Evolutionary conservation across 2,329 filamentous ascomycete species (phyloP).

Genomic region (Dothiorella sarmentorum): DNA sequence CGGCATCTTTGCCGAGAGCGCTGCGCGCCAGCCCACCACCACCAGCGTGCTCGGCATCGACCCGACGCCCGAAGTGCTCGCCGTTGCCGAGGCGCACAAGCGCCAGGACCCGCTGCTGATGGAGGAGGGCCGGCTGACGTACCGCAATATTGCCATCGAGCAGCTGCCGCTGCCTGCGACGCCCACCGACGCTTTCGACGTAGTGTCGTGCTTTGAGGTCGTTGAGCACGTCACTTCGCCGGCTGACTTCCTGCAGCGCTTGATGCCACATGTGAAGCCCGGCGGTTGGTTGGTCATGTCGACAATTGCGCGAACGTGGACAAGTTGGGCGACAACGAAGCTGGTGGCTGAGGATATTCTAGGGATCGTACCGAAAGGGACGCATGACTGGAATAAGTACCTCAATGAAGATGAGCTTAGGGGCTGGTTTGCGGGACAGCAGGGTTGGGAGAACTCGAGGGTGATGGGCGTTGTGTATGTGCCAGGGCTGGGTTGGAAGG

Average conservation of each 20-base stretch:
- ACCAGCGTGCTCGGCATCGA: slow-evolving; percentile 71
- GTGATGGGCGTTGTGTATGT: slow-evolving; percentile 86
- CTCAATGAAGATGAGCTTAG: slow-evolving; percentile 78
- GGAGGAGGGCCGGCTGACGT: slow-evolving; percentile 57
- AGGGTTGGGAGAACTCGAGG: slow-evolving; percentile 43
- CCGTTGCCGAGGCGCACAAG: slow-evolving; percentile 73
- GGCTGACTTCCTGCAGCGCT: slow-evolving; percentile 66
- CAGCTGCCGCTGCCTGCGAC: slow-evolving; percentile 46
- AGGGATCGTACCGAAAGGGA: slow-evolving; percentile 84
- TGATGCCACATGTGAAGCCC: slow-evolving; percentile 74
- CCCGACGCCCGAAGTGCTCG: slow-evolving; percentile 69
- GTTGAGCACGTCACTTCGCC: slow-evolving; percentile 86
- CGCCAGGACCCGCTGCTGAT: slow-evolving; percentile 67
- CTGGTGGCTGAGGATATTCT: slow-evolving; percentile 84
- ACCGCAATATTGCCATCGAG: slow-evolving; percentile 76
- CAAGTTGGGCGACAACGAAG: slow-evolving; percentile 89
- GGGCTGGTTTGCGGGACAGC: slow-evolving; percentile 43
- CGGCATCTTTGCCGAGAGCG: slow-evolving; percentile 90
- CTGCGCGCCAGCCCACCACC: slow-evolving; percentile 65
- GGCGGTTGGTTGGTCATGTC: slow-evolving; percentile 91
- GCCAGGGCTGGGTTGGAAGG: slow-evolving; percentile 84
- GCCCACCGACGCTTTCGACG: slow-evolving; percentile 59
- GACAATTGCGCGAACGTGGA: slow-evolving; percentile 87
- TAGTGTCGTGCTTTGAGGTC: slow-evolving; percentile 90
- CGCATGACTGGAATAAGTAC: slow-evolving; percentile 96